These are phyloP conservation scores for Hericium erinaceus DNA, from an alignment of 768 basidiomycete species.

Conservation along the genomic window DNA sequence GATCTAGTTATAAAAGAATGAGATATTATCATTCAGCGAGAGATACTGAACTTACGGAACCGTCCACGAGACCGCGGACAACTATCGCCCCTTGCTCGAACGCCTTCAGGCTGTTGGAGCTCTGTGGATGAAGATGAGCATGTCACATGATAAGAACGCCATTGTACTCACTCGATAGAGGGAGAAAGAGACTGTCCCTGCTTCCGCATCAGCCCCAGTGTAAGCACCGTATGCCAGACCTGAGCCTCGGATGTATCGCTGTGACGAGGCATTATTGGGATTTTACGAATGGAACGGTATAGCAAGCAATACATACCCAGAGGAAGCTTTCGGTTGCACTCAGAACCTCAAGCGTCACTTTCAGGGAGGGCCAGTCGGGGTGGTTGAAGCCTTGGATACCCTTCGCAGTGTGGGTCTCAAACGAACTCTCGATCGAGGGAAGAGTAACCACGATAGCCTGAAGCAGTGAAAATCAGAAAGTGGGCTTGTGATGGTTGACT, in stretches of 20 bases:
- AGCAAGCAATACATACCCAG: constrained; percentile 48
- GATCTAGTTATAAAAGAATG: constrained; percentile 39
- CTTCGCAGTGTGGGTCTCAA: constrained; percentile 67
- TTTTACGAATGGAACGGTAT: no score
- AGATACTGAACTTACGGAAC: constrained; percentile 46
- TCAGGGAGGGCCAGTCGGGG: constrained; percentile 75
- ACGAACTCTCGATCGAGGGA: constrained; percentile 92
- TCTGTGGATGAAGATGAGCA: constrained; percentile 34
- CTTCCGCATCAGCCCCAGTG: constrained; percentile 64
- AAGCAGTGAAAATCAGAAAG: constrained; percentile 2
- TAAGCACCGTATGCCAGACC: constrained; percentile 93
- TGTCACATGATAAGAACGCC: background rate
- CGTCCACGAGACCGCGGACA: constrained; percentile 71
- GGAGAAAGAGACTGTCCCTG: constrained; percentile 65
- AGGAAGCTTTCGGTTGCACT: constrained; percentile 93
- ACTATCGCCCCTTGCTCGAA: constrained; percentile 75
- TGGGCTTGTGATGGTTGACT: background rate
- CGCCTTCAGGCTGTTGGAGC: constrained; percentile 70
- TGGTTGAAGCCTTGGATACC: constrained; percentile 74
- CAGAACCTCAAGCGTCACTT: constrained; percentile 77
- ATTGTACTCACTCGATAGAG: constrained; percentile 59
- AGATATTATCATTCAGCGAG: background rate
- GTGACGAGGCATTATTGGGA: background rate
- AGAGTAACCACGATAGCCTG: constrained; percentile 83
- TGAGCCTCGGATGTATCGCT: constrained; percentile 87